Conservation (phyloP, 176 grass and related monocot species). For the Rhipidocladum racemiflorum region DNA sequence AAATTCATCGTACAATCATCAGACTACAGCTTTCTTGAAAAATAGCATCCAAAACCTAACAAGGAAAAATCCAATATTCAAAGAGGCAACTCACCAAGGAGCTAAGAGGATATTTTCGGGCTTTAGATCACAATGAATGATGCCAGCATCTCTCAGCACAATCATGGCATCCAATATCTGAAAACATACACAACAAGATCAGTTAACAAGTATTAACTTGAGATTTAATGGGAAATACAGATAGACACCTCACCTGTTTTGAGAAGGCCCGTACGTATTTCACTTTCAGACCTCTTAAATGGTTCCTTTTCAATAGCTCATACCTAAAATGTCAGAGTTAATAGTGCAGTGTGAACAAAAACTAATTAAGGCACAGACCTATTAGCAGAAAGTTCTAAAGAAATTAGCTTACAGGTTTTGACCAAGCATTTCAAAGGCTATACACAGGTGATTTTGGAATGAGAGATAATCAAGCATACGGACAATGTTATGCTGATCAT, state of each 20-base stretch:
- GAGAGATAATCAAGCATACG: conserved; percentile 87
- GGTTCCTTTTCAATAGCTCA: conserved; percentile 84
- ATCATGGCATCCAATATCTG: conserved; percentile 93
- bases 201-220: conserved; percentile 20
- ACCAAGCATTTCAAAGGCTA: conserved; percentile 98
- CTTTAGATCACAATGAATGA: conserved; percentile 99
- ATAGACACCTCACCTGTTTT: conserved; percentile 63
- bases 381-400: background rate
- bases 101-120: conserved; percentile 96
- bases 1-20: conserved; percentile 36
- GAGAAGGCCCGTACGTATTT: conserved; percentile 80
- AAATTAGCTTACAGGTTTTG: conserved; percentile 78
- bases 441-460: conserved; percentile 85
- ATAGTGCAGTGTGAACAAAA: background rate
- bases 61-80: conserved; percentile 23
- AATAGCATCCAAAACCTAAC: conserved; percentile 16
- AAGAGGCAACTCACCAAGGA: conserved; percentile 48
- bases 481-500: conserved; percentile 94
- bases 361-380: background rate
- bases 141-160: conserved; percentile 92
- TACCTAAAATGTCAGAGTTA: conserved; percentile 58
- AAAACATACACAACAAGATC: conserved; percentile 23
- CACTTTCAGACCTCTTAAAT: conserved; percentile 80
- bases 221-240: background rate
- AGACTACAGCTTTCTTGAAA: conserved; percentile 12